Evolutionary conservation across 768 basidiomycete genomes (phyloP), one percentile per base, ranked within the genome.

Genomic region (Boletus eberwhitei): DNA sequence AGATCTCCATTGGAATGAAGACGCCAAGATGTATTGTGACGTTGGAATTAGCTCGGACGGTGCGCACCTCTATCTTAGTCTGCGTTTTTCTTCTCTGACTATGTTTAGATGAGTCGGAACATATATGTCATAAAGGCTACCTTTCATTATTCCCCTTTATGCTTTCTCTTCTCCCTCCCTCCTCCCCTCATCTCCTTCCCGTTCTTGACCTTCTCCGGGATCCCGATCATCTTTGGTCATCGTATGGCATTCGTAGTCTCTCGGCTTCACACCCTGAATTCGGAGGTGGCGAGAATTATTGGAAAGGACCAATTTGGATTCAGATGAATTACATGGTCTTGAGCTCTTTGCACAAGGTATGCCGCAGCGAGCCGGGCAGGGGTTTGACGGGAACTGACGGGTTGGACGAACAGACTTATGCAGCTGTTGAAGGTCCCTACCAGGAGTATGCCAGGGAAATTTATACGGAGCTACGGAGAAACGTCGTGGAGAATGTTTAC

Each of bases 241-340:
- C 83, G 1, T 94, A 85, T 67, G 95, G 96, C 26, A 74, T 98
- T 35, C 87, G 95, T 29, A 95, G 92, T 58, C 73, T 98, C 50
- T 93, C 90, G 8, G 85, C 81, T n/a, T 83, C 85, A 19, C 93
- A 98, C 66, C 84, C 88, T n/a, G 82, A 90, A 46, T 98, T 93
- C 63, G 95, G 94, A 14, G 75, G 83, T 62, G 96, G 88, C 44
- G 95, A 98, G 72, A 91, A 98, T 73, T 98, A 98, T 71, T 98
- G 95, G 95, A 88, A 87, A 64, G 94, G 96, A 1, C 91, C 95
- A 3, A 88, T 98, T 46, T 98, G 95, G 95, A 81, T 97, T 36
- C 95, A 93, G 70, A 95, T 98, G 89, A 98, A 98, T 72, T 98
- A 93, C 67, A 79, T 98, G 57, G 85, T 87, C 16, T 75, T 98